Base-by-base conservation (phyloP, 495 filamentous ascomycete genomes). In the Hyphodiscus hymeniophilus region DNA sequence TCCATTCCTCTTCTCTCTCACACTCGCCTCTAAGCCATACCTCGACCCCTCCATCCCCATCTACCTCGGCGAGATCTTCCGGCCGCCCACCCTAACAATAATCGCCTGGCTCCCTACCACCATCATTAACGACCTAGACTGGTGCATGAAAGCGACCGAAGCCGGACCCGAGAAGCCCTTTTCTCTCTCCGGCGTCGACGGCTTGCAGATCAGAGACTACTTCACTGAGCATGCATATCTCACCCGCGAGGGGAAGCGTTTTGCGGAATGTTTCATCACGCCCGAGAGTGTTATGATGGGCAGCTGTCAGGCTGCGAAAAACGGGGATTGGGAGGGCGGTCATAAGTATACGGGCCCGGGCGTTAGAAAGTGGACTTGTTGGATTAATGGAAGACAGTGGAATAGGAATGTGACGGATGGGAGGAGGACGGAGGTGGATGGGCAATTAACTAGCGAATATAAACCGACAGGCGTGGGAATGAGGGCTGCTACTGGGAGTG, bases 21-120 rank as follows among this genome's bases (percentile, higher is more conserved):
- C 35, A 10, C 2, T 18, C 23, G 24, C 23, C 4, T 32, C 17
- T 18, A 30, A 26, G 18, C 24, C 28, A 36, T 21, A 16, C 28
- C 38, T 50, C 33, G 38, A 51, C 42, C 48, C 53, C 3, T 7
- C 26, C 12, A 12, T 23, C n/a, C 51, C 56, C 18, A 55, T 59
- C 32, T 55, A 52, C 30, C 48, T 59, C 3, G 56, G 51, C 38
- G 48, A 55, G 0, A 41, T 55, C 38, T 55, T 59, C 48, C 55
- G 43, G 45, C 56, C 56, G 2, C 56, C 56, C 16, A 26, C 30
- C 15, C 55, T 59, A 52, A 55, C 40, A 23, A 48, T 52, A 33
- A 30, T 55, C 0, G 56, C 52, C 35, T 59, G 51, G 51, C 34
- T 52, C 3, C 56, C 56, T 7, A 30, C 48, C 7, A 15, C 31